A percentile compares a stretch with the other conserved stretches of the same genome.
These are phyloP conservation scores for Paramecium pentaurelia DNA, from an alignment of 73 alveolate genomes.

Conservation along the genomic window DNA sequence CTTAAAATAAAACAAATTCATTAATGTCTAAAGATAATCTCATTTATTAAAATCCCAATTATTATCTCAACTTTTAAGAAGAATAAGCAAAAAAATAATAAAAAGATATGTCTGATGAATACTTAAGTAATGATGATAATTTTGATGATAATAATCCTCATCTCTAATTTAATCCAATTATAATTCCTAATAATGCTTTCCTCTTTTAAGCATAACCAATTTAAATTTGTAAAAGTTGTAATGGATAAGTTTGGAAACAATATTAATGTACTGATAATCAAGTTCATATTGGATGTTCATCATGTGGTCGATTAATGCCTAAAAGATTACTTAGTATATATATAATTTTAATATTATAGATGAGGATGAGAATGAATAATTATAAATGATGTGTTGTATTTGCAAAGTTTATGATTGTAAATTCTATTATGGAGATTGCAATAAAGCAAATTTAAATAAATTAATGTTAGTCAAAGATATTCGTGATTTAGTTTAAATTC, in stretches of 20 bases:
- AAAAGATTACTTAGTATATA: not conserved
- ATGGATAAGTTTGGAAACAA: not conserved
- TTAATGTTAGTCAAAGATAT: not conserved
- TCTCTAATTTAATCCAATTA: not conserved
- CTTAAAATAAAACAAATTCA: not conserved
- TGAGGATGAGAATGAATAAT: not conserved
- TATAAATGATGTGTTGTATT: not conserved
- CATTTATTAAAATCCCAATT: not conserved
- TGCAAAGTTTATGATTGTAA: not conserved
- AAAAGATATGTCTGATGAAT: not conserved
- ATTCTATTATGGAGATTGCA: slow-evolving; percentile 19
- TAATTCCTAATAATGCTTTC: not conserved
- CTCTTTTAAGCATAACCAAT: not conserved
- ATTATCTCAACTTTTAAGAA: not conserved
- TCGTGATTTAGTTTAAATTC: not conserved
- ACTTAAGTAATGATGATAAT: not conserved
- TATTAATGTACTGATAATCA: not conserved
- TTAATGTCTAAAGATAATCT: not conserved
- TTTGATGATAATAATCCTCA: not conserved
- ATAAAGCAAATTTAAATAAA: not conserved
- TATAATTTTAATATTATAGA: not conserved
- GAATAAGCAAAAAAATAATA: not conserved
- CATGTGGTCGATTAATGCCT: not conserved
- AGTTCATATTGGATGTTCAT: not conserved
- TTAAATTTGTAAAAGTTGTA: not conserved